Percentiles rank a stretch among this genome's conserved stretches.
Evolutionary conservation across 2,329 filamentous ascomycete genomes (phyloP).

Genomic region (Beauveria sp.): DNA sequence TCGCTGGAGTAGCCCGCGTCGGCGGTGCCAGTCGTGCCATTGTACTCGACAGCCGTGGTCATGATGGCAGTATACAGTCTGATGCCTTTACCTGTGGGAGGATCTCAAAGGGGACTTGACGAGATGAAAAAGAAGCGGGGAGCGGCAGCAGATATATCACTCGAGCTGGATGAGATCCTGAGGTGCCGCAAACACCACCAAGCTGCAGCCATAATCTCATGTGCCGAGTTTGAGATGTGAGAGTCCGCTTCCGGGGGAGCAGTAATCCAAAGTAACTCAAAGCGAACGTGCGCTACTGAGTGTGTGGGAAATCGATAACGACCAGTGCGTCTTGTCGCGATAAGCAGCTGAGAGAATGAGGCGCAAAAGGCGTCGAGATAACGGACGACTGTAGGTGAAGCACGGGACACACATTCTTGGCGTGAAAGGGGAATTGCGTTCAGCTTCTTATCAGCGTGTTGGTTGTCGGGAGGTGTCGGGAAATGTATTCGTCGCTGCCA

Average conservation of each 20-base stretch:
- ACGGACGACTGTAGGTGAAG: not conserved
- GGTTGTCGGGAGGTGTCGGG: conserved; percentile 4
- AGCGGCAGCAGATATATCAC: not conserved
- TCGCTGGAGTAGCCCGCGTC: conserved; percentile 42
- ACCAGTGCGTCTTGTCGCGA: not conserved
- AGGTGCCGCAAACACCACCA: not conserved
- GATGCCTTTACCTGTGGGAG: not conserved
- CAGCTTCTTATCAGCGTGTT: conserved; percentile 6
- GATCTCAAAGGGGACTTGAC: not conserved
- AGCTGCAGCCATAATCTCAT: not conserved
- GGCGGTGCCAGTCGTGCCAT: conserved; percentile 41
- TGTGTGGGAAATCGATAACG: conserved; percentile 1
- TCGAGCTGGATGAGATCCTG: not conserved
- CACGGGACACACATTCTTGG: not conserved
- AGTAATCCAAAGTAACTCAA: not conserved
- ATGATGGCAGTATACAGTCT: not conserved
- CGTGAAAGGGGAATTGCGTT: not conserved
- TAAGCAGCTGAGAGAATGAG: conserved; percentile 9
- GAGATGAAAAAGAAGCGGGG: not conserved
- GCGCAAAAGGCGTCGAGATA: conserved; percentile 2
- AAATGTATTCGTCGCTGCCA: not conserved
- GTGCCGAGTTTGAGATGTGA: not conserved
- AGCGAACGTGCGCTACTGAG: not conserved
- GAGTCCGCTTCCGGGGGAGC: not conserved
- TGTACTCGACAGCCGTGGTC: conserved; percentile 34